phyloP scores from a whole-genome alignment of 257 asterid genomes.

The Orobanche coerulescens region DNA sequence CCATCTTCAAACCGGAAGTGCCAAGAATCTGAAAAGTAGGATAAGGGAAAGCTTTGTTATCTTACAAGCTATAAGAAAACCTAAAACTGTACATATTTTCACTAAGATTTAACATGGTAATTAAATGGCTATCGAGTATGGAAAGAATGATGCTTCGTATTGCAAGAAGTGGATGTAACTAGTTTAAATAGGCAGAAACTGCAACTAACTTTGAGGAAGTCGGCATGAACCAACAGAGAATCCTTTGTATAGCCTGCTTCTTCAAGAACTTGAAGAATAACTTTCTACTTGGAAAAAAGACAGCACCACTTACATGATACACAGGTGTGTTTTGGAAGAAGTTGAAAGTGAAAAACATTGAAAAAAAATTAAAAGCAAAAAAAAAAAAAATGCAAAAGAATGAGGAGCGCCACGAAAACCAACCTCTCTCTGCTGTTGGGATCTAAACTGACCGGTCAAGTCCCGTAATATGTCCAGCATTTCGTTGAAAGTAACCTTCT shows the following conservation, averaged over 20 bases:
- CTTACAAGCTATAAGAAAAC: background rate
- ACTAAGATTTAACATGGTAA: too few relatives aligned
- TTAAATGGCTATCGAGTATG: too few relatives aligned
- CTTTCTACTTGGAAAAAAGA: slow-evolving; percentile 39
- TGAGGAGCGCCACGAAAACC: slow-evolving; percentile 4
- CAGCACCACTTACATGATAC: slow-evolving; percentile 4
- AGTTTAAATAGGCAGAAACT: background rate
- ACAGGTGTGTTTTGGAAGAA: too few relatives aligned
- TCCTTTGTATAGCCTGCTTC: slow-evolving; percentile 81
- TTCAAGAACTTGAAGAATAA: slow-evolving; percentile 70
- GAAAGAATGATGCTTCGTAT: background rate
- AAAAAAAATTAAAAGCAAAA: background rate
- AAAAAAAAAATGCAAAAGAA: too few relatives aligned
- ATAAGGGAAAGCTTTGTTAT: background rate
- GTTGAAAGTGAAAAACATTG: background rate
- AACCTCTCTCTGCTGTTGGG: slow-evolving; percentile 80
- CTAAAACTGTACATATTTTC: background rate
- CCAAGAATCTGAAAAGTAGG: slow-evolving; percentile 46
- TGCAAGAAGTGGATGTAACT: background rate
- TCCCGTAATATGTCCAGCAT: slow-evolving; percentile 72
- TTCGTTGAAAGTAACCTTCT: slow-evolving; percentile 59
- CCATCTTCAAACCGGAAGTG: slow-evolving; percentile 43
- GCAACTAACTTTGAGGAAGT: slow-evolving; percentile 68
- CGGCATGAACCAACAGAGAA: slow-evolving; percentile 56
- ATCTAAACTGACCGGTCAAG: slow-evolving; percentile 68